A percentile compares a stretch with the other conserved stretches of the same genome.
phyloP scores from a whole-genome alignment of 495 filamentous ascomycete species.

The Pyrenula massariospora region DNA sequence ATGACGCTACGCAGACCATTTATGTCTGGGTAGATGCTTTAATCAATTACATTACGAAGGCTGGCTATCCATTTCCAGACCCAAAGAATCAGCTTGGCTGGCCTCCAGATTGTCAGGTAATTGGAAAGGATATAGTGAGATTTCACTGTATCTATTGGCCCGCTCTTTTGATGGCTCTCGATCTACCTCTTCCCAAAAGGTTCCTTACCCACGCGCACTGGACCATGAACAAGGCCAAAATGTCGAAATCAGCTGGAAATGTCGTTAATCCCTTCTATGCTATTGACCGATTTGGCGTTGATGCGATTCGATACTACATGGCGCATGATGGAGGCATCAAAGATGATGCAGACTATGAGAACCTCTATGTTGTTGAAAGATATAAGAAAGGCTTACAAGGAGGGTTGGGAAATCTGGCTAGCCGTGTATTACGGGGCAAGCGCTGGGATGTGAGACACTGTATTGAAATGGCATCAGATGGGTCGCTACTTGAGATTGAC shows the following conservation, averaged over 20 bases:
- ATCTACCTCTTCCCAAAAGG: slow-evolving; percentile 68
- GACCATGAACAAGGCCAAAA: slow-evolving; percentile 81
- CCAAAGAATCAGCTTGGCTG: slow-evolving; percentile 57
- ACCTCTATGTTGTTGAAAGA: slow-evolving; percentile 55
- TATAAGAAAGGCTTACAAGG: slow-evolving; percentile 70
- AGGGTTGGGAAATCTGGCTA: slow-evolving; percentile 67
- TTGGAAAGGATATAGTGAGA: slow-evolving; percentile 81
- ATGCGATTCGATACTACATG: slow-evolving; percentile 81
- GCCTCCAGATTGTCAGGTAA: slow-evolving; percentile 85
- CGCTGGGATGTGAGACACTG: slow-evolving; percentile 2
- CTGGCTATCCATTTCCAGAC: slow-evolving; percentile 73
- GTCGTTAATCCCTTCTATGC: slow-evolving; percentile 93
- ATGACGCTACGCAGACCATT: slow-evolving; percentile 76
- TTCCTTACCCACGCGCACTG: slow-evolving; percentile 88
- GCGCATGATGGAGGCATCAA: slow-evolving; percentile 61
- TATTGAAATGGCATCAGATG: background rate
- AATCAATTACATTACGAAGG: slow-evolving; percentile 81
- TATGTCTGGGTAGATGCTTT: slow-evolving; percentile 98
- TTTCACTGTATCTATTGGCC: slow-evolving; percentile 99
- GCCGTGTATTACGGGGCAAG: slow-evolving; percentile 48
- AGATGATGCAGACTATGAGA: slow-evolving; percentile 75
- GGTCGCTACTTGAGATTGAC: background rate
- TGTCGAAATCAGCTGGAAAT: slow-evolving; percentile 92
- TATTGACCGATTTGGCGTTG: slow-evolving; percentile 75
- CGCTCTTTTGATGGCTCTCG: slow-evolving; percentile 82